Evolutionary conservation across 2,329 filamentous ascomycete species (phyloP).

Genomic region (Ophiostoma quercus): DNA sequence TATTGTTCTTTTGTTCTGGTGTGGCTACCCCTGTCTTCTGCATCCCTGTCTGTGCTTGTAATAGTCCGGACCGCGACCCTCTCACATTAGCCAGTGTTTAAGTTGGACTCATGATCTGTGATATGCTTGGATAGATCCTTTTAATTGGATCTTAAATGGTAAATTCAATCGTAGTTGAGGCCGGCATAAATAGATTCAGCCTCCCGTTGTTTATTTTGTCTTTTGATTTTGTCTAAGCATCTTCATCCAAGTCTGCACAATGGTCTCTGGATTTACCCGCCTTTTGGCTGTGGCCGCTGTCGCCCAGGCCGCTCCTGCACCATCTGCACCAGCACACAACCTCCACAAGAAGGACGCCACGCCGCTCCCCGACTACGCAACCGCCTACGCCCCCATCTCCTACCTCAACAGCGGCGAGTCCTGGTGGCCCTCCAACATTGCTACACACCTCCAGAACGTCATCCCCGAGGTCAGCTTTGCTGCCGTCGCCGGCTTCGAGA

Average conservation of each 20-base stretch:
- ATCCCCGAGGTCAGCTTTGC: constrained; percentile 26
- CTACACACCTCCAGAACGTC: constrained; percentile 27
- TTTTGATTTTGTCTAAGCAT: background rate
- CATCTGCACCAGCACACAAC: background rate
- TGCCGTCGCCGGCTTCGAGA: constrained; percentile 17
- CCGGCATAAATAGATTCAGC: background rate
- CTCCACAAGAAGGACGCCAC: constrained; percentile 12
- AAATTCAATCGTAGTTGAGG: background rate
- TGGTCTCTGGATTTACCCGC: background rate
- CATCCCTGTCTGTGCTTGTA: background rate
- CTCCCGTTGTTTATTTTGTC: background rate
- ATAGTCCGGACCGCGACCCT: background rate
- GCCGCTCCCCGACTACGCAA: constrained; percentile 27
- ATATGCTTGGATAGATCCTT: background rate
- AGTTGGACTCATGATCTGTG: background rate
- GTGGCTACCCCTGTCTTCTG: background rate
- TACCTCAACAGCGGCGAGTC: constrained; percentile 27
- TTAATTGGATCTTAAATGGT: background rate
- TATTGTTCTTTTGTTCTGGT: background rate
- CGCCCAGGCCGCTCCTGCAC: constrained; percentile 12
- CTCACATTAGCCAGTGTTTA: background rate
- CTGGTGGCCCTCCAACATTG: constrained; percentile 28
- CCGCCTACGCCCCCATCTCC: constrained; percentile 27
- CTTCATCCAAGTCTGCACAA: background rate
- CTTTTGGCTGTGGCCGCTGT: constrained; percentile 12